Conservation (phyloP, 495 filamentous ascomycete species). For the Margaritispora aquatica region DNA sequence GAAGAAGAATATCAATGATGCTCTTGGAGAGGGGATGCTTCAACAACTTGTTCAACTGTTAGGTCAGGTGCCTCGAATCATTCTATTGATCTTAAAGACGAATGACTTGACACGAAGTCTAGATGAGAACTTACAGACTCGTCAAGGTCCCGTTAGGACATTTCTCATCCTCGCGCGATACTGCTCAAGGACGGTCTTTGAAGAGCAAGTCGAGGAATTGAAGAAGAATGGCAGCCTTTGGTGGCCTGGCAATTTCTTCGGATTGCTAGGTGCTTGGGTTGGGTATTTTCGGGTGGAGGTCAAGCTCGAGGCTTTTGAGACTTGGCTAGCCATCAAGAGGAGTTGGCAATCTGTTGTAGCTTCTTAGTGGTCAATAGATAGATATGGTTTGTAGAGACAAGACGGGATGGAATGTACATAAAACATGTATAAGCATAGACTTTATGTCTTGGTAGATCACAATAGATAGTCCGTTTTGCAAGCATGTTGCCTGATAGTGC, state of each 20-base stretch:
- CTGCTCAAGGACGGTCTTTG: conserved; percentile 80
- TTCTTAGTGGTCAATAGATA: neutral
- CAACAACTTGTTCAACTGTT: conserved; percentile 83
- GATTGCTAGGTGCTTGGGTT: conserved; percentile 43
- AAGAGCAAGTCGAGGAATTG: conserved; percentile 76
- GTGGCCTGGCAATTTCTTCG: conserved; percentile 43
- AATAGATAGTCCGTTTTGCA: too few relatives aligned
- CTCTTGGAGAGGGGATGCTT: conserved; percentile 81
- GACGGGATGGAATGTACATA: too few relatives aligned
- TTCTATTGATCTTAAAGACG: conserved; percentile 94
- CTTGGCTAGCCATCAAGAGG: conserved; percentile 50
- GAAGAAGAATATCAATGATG: conserved; percentile 73
- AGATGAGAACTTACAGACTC: conserved; percentile 89
- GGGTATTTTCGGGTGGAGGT: conserved; percentile 43
- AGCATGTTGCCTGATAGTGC: too few relatives aligned
- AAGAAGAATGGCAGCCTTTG: conserved; percentile 35
- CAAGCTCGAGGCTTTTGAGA: conserved; percentile 52
- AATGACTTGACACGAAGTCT: conserved; percentile 94
- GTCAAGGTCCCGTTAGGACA: conserved; percentile 76
- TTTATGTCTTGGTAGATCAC: too few relatives aligned
- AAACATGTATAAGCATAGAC: too few relatives aligned
- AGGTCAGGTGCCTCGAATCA: conserved; percentile 82
- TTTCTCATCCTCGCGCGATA: conserved; percentile 95
- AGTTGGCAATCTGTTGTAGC: conserved; percentile 19
- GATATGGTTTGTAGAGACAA: neutral